phyloP scores from a whole-genome alignment of 352 stramenopile genomes.

The Globisporangium cederbergense region DNA sequence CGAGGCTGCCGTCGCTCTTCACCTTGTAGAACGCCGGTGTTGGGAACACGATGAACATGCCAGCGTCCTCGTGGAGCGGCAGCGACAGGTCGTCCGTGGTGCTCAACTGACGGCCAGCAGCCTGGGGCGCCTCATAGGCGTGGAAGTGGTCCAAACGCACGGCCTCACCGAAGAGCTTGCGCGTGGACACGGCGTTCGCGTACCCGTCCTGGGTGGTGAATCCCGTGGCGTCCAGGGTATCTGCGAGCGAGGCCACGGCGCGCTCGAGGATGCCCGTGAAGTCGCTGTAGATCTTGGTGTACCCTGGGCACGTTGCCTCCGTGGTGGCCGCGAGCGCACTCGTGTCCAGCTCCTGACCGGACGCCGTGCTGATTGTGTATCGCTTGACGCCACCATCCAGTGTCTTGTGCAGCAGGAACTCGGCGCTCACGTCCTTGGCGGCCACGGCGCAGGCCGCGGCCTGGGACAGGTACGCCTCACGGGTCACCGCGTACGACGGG shows the following conservation, averaged over 20 bases:
- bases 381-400: conserved; percentile 60
- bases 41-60: conserved; percentile 55
- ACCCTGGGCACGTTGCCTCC: conserved; percentile 36
- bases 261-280: conserved; percentile 46
- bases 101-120: conserved; percentile 7
- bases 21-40: conserved; percentile 55
- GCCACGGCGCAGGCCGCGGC: conserved; percentile 49
- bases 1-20: conserved; percentile 25
- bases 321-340: conserved; percentile 16
- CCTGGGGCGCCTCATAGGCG: conserved; percentile 37
- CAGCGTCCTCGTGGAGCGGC: conserved; percentile 53
- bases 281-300: conserved; percentile 31
- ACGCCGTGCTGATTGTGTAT: conserved; percentile 66
- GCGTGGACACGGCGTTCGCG: conserved; percentile 28
- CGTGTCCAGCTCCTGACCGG: conserved; percentile 33
- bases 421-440: conserved; percentile 18
- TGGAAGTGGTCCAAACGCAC: conserved; percentile 66
- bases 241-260: conserved; percentile 41
- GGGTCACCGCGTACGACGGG: conserved; percentile 37
- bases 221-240: conserved; percentile 36
- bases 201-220: conserved; percentile 46
- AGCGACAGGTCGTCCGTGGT: conserved; percentile 36
- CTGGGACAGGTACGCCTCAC: conserved; percentile 40
- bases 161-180: conserved; percentile 49
- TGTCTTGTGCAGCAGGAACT: conserved; percentile 55